Base-by-base conservation (phyloP, 768 basidiomycete species). In the Hygrocybe coccinea region DNA sequence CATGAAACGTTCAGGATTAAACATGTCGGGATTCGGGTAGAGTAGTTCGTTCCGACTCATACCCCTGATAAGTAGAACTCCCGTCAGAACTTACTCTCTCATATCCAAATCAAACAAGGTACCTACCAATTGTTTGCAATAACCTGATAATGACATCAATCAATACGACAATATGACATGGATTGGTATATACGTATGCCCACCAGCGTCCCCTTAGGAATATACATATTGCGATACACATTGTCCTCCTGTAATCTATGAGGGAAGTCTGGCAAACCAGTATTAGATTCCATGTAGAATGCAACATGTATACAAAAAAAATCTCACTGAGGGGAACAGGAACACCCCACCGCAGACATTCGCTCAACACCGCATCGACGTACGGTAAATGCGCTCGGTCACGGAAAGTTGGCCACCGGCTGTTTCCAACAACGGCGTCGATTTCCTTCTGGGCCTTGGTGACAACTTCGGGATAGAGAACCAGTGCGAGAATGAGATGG, bases 401-500 rank as follows among this genome's bases (percentile, higher is more conserved):
- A 37, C 69, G 73, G 57, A 85, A 79, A 0, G 70, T 75, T 0
- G 89, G 89, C 25, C 89, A 71, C 8, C 86, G 75, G 41, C 77
- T 76, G 29, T 64, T 56, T 9, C 83, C 83, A 36, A 84, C 71
- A 14, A 86, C 80, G 1, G 61, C 52, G 62, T 90, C 88, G 15
- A 90, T 76, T 59, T 90, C 87, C 17, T 73, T 70, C 62, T 87
- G 85, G n/a, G n/a, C n/a, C n/a, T n/a, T n/a, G n/a, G n/a, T n/a
- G n/a, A n/a, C n/a, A n/a, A n/a, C n/a, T n/a, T n/a, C n/a, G n/a
- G n/a, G n/a, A n/a, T n/a, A n/a, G n/a, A n/a, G n/a, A n/a, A n/a
- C n/a, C n/a, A n/a, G n/a, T n/a, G n/a, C n/a, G n/a, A n/a, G n/a
- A n/a, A n/a, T n/a, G n/a, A n/a, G n/a, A n/a, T n/a, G n/a, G 0